Evolutionary conservation across 2,329 filamentous ascomycete genomes (phyloP).

Genomic region (Colletotrichum scovillei): DNA sequence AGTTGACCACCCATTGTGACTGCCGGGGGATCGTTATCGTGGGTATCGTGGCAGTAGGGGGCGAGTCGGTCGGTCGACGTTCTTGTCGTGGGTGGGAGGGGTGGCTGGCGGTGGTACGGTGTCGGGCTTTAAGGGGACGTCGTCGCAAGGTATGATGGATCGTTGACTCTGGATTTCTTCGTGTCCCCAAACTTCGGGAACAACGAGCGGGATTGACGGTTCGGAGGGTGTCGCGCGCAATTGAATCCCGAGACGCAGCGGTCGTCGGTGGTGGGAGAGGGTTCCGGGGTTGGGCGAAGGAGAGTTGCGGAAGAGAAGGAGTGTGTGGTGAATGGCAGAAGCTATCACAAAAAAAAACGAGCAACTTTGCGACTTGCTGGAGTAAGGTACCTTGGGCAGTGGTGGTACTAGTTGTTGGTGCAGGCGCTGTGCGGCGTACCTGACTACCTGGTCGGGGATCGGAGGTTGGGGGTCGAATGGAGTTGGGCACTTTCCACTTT

Average conservation of each 20-base stretch:
- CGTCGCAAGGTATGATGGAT: constrained; percentile 21
- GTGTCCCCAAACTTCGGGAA: not conserved
- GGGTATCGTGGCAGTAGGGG: constrained; percentile 6
- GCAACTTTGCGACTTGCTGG: constrained; percentile 22
- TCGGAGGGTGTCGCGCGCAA: constrained; percentile 7
- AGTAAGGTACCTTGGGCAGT: not conserved
- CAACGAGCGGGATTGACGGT: not conserved
- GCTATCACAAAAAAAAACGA: constrained; percentile 22
- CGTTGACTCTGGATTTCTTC: not conserved
- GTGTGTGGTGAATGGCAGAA: not conserved
- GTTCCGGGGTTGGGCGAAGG: not conserved
- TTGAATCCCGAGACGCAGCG: not conserved
- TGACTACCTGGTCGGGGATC: constrained; percentile 25
- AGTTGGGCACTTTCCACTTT: constrained; percentile 5
- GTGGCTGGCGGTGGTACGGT: not conserved
- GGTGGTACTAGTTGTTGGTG: not conserved
- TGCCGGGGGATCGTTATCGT: constrained; percentile 12
- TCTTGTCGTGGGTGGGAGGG: not conserved
- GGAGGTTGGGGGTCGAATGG: constrained; percentile 34
- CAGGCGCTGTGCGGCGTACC: not conserved
- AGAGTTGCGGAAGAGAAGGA: not conserved
- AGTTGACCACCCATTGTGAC: constrained; percentile 88
- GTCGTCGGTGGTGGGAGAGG: constrained; percentile 3
- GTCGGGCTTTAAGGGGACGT: constrained; percentile 18
- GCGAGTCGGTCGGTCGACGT: constrained; percentile 10